Evolutionary conservation across 2,329 filamentous ascomycete species (phyloP).

Genomic region (Neodidymelliopsis sp.): DNA sequence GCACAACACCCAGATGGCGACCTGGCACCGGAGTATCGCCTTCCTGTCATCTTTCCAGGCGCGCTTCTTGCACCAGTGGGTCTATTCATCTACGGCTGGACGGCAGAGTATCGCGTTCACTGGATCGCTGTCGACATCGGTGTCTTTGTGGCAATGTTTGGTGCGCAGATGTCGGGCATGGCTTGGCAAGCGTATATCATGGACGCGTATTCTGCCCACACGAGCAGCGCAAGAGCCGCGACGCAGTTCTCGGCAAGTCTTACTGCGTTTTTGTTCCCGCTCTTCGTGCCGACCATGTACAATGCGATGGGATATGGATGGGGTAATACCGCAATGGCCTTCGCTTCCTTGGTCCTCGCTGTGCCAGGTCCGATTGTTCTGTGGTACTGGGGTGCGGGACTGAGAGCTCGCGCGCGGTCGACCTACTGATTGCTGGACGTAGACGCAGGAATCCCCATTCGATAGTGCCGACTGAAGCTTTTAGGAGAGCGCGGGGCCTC

Average conservation of each 20-base stretch:
- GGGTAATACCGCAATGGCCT: conserved; percentile 43
- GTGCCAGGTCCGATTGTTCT: conserved; percentile 53
- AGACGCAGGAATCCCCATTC: not conserved
- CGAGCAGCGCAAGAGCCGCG: conserved; percentile 29
- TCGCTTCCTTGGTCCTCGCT: conserved; percentile 31
- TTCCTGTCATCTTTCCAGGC: conserved; percentile 32
- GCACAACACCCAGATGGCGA: conserved; percentile 57
- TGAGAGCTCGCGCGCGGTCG: conserved; percentile 18
- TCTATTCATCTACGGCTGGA: conserved; percentile 39
- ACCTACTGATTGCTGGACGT: conserved; percentile 3
- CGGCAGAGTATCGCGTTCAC: conserved; percentile 28
- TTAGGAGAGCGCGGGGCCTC: not conserved
- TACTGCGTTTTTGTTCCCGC: conserved; percentile 42
- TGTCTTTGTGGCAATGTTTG: conserved; percentile 54
- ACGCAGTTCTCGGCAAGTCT: conserved; percentile 31
- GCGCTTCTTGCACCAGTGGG: conserved; percentile 30
- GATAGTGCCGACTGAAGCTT: not conserved
- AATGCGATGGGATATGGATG: conserved; percentile 48
- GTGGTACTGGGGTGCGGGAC: conserved; percentile 54
- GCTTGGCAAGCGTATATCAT: conserved; percentile 66
- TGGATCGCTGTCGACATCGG: conserved; percentile 57
- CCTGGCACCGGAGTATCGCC: conserved; percentile 41
- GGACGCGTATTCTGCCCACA: conserved; percentile 60
- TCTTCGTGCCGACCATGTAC: conserved; percentile 49
- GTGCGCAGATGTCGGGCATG: conserved; percentile 44